Conservation (phyloP, 2,329 filamentous ascomycete genomes). For the Arachnopeziza araneosa region DNA sequence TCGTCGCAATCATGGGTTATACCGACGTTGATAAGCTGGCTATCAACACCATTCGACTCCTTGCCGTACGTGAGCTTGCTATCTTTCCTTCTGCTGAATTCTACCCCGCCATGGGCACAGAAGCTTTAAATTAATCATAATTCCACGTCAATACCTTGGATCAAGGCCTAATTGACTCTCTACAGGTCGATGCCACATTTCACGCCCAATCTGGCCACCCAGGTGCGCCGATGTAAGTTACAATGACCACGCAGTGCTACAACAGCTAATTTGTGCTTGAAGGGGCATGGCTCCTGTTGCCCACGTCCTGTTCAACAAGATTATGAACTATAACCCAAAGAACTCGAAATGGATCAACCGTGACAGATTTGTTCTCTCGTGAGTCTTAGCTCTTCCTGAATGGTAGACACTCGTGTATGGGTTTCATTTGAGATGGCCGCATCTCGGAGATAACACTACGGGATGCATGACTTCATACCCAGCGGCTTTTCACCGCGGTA, state of each 20-base stretch:
- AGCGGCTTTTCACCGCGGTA: not conserved
- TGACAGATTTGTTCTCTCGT: conserved; percentile 98
- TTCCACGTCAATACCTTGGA: not conserved
- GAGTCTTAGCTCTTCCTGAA: conserved; percentile 42
- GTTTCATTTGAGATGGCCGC: not conserved
- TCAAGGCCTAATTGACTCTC: conserved; percentile 14
- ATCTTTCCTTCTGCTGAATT: conserved; percentile 1
- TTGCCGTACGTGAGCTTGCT: conserved; percentile 67
- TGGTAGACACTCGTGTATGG: not conserved
- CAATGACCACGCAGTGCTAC: not conserved
- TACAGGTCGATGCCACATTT: conserved; percentile 92
- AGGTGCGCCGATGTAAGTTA: conserved; percentile 85
- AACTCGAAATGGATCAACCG: conserved; percentile 96
- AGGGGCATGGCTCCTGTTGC: conserved; percentile 86
- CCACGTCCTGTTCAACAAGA: conserved; percentile 97
- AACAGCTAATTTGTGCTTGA: conserved; percentile 30
- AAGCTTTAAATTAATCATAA: conserved; percentile 1
- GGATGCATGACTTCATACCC: no score
- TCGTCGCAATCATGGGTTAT: conserved; percentile 65
- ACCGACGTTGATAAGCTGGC: conserved; percentile 81
- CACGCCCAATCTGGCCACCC: conserved; percentile 97
- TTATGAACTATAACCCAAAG: conserved; percentile 99
- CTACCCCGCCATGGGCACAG: conserved; percentile 32
- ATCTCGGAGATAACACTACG: not conserved
- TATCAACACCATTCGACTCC: conserved; percentile 95